Conservation (phyloP, 768 basidiomycete species). For the Tylopilus cervinicoccineus region DNA sequence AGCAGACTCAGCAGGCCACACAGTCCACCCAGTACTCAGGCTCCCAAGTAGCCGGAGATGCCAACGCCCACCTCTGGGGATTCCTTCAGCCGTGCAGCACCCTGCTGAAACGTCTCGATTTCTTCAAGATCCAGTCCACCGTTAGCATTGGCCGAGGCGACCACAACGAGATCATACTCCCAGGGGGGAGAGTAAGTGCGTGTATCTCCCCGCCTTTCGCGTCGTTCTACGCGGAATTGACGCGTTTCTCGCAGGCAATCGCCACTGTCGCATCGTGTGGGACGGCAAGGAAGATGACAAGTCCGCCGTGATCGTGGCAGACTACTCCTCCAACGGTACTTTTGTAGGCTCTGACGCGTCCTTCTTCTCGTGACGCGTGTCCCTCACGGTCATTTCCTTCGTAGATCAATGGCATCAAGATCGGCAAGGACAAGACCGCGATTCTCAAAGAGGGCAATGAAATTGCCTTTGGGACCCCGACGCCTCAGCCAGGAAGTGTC, state of each 20-base stretch:
- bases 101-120: conserved; percentile 52
- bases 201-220: conserved; percentile 16
- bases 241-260: conserved; percentile 36
- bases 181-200: conserved; percentile 73
- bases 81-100: conserved; percentile 63
- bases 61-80: conserved; percentile 55
- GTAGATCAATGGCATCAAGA: conserved; percentile 38
- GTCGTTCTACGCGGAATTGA: conserved; percentile 13
- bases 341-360: conserved; percentile 31
- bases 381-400: conserved; percentile 7
- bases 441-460: conserved; percentile 68
- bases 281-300: conserved; percentile 30
- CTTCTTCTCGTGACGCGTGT: conserved; percentile 1
- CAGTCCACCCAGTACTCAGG: conserved; percentile 35
- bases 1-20: conserved; percentile 38
- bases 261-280: conserved; percentile 37
- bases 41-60: conserved; percentile 23
- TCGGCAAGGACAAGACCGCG: conserved; percentile 37
- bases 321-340: conserved; percentile 43
- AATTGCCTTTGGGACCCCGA: conserved; percentile 72
- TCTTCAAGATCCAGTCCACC: conserved; percentile 48
- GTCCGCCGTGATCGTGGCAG: conserved; percentile 32
- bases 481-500: conserved; percentile 41
- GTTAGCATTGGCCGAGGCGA: conserved; percentile 55
- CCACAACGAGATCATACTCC: conserved; percentile 52